Evolutionary conservation across 306 rosid genomes (phyloP).

Genomic region (Rosa persica): DNA sequence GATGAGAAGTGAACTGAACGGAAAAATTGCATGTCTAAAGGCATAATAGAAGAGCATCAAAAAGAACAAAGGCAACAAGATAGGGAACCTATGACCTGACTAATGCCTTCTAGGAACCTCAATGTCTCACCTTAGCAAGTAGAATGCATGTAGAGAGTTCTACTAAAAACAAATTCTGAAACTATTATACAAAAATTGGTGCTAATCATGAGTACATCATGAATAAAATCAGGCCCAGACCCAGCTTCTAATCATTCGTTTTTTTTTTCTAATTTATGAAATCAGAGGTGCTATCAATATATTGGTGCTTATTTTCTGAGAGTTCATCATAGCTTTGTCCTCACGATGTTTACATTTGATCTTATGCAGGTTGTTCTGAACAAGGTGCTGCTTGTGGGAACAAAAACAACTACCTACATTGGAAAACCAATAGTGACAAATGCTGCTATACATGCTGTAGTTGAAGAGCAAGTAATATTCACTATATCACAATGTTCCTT

Average conservation of each 20-base stretch:
- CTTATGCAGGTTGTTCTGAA: slow-evolving; percentile 69
- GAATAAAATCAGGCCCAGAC: neutral
- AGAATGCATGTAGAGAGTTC: neutral
- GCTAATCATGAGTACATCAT: neutral
- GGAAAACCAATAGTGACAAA: slow-evolving; percentile 94
- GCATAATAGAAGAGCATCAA: neutral
- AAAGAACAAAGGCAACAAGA: neutral
- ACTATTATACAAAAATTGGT: neutral
- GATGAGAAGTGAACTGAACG: neutral
- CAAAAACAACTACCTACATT: slow-evolving; percentile 69
- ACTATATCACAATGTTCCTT: slow-evolving; percentile 2
- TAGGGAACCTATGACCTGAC: neutral
- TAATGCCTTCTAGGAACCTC: neutral
- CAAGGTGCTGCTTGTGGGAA: slow-evolving; percentile 92
- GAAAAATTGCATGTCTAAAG: neutral
- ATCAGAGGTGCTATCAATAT: neutral
- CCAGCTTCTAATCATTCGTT: neutral
- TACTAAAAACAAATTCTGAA: neutral
- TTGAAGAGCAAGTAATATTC: slow-evolving; percentile 86
- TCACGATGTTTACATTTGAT: slow-evolving; percentile 20
- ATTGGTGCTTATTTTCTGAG: slow-evolving; percentile 4
- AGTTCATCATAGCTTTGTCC: neutral
- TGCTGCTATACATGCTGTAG: slow-evolving; percentile 91
- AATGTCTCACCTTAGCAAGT: neutral
- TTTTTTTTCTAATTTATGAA: neutral